Base-by-base conservation (phyloP, 805 yeast genomes). In the Priceomyces carsonii region DNA sequence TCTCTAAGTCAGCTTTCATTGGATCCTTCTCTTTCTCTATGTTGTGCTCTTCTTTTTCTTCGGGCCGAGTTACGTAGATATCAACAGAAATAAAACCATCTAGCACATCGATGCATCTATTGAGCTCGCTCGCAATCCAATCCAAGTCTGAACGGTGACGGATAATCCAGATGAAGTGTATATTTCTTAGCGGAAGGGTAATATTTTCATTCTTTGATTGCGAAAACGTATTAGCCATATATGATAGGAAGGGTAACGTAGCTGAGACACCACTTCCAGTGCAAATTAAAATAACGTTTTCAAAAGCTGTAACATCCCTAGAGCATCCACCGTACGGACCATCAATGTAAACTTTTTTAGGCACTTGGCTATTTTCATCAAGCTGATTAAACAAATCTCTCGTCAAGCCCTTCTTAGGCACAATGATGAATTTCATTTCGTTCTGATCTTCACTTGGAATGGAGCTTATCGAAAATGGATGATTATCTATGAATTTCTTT, bases 291-390 rank as follows among this genome's bases (percentile, higher is more conserved):
- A 60, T 48, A 6, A 72, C 53, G 28, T 68, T 63, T 28, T 71
- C 72, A 47, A 77, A 77, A 1, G 73, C 52, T 14, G 63, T 43
- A 5, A 59, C 52, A 40, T 73, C 73, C 47, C 83, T 61, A 10
- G 60, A 45, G 31, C 69, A 45, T 1, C 81, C 82, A 12, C 83
- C 82, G 40, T 75, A 77, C 3, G 83, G 80, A 1, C 83, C 83
- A 46, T 77, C 82, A 13, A 74, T 49, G 38, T 42, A 67, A 1
- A 73, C 71, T 21, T 55, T 57, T 33, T 55, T 55, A 19, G 24
- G 58, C 42, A 10, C 48, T 43, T 3, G 47, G 33, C 0, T 51
- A 15, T 47, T 49, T 8, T 60, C 59, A 7, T 66, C 61, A 34
- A 66, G 44, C 35, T 54, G 54, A 8, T 51, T 34, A 31, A 51